These are phyloP conservation scores for Saccharomycopsis javanensis DNA, from an alignment of 805 yeast genomes.

Conservation along the genomic window DNA sequence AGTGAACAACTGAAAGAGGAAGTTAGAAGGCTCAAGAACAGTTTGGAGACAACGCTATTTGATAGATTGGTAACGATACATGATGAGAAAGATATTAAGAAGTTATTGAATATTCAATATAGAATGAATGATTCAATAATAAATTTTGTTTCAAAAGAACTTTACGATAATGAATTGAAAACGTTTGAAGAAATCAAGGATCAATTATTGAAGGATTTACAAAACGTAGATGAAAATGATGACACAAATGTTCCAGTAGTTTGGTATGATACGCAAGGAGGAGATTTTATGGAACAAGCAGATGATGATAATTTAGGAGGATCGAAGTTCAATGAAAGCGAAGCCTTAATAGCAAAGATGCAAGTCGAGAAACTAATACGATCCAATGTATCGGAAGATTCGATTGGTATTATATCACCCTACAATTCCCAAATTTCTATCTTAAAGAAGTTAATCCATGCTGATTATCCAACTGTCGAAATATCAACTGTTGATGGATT, in stretches of 20 bases:
- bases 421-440: constrained; percentile 77
- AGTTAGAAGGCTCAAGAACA: constrained; percentile 27
- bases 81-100: constrained; percentile 36
- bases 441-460: constrained; percentile 38
- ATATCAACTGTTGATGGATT: constrained; percentile 91
- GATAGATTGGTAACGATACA: constrained; percentile 57
- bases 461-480: constrained; percentile 42
- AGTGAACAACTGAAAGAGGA: not conserved
- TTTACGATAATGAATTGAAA: constrained; percentile 52
- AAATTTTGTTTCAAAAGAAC: constrained; percentile 59
- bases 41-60: constrained; percentile 60
- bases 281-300: constrained; percentile 58
- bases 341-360: constrained; percentile 47
- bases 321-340: constrained; percentile 69
- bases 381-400: constrained; percentile 41
- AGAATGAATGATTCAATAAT: constrained; percentile 76
- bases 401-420: constrained; percentile 84
- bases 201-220: constrained; percentile 46
- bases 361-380: constrained; percentile 46
- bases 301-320: constrained; percentile 21
- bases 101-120: constrained; percentile 68
- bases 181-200: constrained; percentile 53
- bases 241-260: constrained; percentile 47
- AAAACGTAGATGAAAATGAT: constrained; percentile 39
- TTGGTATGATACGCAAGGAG: constrained; percentile 95